Percentiles rank a stretch among this genome's conserved stretches.
phyloP scores from a whole-genome alignment of 345 rosid species.

The Rhizophora mangle region DNA sequence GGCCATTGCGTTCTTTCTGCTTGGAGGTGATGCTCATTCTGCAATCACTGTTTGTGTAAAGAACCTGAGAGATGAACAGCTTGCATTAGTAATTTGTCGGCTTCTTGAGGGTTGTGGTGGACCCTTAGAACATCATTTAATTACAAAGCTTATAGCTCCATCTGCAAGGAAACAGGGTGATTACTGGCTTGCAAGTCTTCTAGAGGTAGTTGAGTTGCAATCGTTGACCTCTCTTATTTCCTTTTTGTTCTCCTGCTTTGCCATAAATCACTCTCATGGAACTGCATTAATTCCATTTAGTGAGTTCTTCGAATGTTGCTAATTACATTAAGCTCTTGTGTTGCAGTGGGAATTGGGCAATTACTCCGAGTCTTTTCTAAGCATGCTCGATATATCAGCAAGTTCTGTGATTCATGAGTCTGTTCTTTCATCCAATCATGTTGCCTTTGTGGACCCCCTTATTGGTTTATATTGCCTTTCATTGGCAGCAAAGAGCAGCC shows the following conservation, averaged over 20 bases:
- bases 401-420: constrained; percentile 29
- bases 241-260: neutral
- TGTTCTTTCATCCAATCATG: constrained; percentile 49
- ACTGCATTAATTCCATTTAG: neutral
- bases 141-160: constrained; percentile 67
- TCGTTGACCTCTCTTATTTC: constrained; percentile 10
- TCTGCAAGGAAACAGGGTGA: constrained; percentile 68
- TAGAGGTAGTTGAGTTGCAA: constrained; percentile 54
- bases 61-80: constrained; percentile 91
- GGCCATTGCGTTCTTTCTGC: constrained; percentile 87
- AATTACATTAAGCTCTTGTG: constrained; percentile 24
- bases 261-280: neutral
- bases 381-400: constrained; percentile 55
- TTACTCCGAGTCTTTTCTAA: constrained; percentile 57
- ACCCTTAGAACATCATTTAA: constrained; percentile 57
- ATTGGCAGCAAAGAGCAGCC: constrained; percentile 50
- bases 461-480: constrained; percentile 66
- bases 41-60: constrained; percentile 78
- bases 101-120: constrained; percentile 82
- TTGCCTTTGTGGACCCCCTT: constrained; percentile 74
- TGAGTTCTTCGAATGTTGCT: neutral
- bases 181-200: constrained; percentile 79
- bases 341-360: constrained; percentile 91
- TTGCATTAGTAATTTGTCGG: constrained; percentile 80
- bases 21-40: constrained; percentile 88